These are phyloP conservation scores for Blepharisma japonicum DNA, from an alignment of 73 alveolate genomes.

Conservation along the genomic window DNA sequence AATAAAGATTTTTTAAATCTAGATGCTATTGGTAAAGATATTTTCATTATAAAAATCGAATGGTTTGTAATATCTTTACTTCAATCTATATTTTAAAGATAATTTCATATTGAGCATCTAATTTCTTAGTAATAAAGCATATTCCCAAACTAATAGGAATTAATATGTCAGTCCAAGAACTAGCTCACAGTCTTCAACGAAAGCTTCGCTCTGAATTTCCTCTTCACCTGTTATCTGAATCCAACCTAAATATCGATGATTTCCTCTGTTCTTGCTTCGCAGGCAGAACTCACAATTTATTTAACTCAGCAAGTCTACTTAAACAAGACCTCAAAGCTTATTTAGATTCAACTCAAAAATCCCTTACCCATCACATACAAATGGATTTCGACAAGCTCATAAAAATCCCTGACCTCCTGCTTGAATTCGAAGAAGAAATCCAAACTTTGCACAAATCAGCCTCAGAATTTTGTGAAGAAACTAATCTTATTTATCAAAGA, in stretches of 20 bases:
- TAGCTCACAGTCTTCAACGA: not conserved
- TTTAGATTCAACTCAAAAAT: slow-evolving; percentile 6
- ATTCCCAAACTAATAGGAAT: too few relatives aligned
- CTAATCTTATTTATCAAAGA: too few relatives aligned
- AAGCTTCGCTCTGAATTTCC: slow-evolving; percentile 12
- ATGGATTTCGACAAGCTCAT: slow-evolving; percentile 14
- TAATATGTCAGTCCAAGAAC: slow-evolving; percentile 17
- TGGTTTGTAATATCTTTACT: too few relatives aligned
- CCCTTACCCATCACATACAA: not conserved
- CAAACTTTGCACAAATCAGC: not conserved
- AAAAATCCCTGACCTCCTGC: not conserved
- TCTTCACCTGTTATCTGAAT: not conserved
- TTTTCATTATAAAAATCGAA: too few relatives aligned
- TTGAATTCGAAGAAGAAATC: slow-evolving; percentile 2
- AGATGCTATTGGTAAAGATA: too few relatives aligned
- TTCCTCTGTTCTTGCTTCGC: not conserved
- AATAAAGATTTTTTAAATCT: too few relatives aligned
- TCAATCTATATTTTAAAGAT: too few relatives aligned
- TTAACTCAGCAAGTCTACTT: not conserved
- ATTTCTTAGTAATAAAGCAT: too few relatives aligned
- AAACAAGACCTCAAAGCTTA: not conserved
- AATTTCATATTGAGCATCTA: too few relatives aligned
- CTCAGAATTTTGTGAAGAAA: not conserved
- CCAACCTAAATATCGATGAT: not conserved
- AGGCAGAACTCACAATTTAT: not conserved